phyloP scores from a whole-genome alignment of 768 basidiomycete genomes.

The Boletus rubescentipes region DNA sequence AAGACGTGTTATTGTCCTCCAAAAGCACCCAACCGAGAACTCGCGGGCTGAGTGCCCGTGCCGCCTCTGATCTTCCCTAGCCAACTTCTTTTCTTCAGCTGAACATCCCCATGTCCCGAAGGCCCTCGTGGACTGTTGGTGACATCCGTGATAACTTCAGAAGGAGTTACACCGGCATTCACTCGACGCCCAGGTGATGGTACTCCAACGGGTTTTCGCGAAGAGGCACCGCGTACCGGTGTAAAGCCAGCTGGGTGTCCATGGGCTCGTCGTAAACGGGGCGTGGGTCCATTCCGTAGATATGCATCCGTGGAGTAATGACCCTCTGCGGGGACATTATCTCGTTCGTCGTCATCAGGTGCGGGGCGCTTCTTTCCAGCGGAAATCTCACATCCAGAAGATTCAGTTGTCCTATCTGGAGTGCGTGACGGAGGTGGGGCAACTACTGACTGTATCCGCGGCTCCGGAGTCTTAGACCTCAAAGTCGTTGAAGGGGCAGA shows the following conservation, averaged over 20 bases:
- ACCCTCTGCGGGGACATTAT: constrained; percentile 67
- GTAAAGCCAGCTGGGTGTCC: constrained; percentile 69
- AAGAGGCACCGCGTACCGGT: constrained; percentile 54
- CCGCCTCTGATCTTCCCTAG: constrained; percentile 65
- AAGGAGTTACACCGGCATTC: constrained; percentile 39
- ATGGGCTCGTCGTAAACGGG: constrained; percentile 60
- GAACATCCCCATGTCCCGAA: constrained; percentile 22
- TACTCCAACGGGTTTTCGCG: constrained; percentile 32
- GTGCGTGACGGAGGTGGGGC: constrained; percentile 43
- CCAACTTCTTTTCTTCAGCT: constrained; percentile 61
- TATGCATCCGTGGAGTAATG: constrained; percentile 43
- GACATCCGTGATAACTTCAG: constrained; percentile 50
- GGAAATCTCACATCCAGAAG: constrained; percentile 37
- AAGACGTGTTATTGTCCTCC: constrained; percentile 26
- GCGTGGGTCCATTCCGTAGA: constrained; percentile 44
- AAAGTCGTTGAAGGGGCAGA: constrained; percentile 46
- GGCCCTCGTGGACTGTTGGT: constrained; percentile 60
- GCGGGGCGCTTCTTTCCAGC: constrained; percentile 69
- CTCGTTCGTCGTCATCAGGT: constrained; percentile 72
- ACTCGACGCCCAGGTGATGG: constrained; percentile 51
- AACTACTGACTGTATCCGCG: constrained; percentile 13
- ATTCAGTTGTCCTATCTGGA: constrained; percentile 40
- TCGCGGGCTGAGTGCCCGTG: constrained; percentile 16
- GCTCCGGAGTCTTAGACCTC: constrained; percentile 57
- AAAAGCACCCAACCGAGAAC: constrained; percentile 20